Evolutionary conservation across 2,329 filamentous ascomycete species (phyloP), one percentile per base, ranked within the genome.

Genomic region (Paecilomyces formosus): DNA sequence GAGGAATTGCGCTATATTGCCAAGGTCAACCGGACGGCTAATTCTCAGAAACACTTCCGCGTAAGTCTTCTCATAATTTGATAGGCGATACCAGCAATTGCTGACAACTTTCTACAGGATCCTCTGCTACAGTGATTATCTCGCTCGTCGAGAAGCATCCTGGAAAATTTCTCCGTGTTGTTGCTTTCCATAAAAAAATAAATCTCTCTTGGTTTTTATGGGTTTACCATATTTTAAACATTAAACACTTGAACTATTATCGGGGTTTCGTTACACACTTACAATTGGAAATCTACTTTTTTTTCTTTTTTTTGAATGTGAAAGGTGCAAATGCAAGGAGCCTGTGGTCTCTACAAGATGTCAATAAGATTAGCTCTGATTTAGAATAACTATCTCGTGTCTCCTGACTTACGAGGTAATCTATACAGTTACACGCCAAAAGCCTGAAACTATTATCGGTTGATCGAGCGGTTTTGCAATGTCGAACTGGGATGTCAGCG

Each of bases 21-120:
- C 76, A 82, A 83, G 31, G 82, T 91, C 68, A 87, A 93, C 69
- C 88, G 85, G 78, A 83, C 83, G 67, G 81, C 78, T 61, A 96
- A 97, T 76, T 83, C 83, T 79, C 90, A 95, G 73, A 88, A 88
- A 76, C 86, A 89, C 72, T 89, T 82, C 80, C 80, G 86, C 69
- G 82, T 82, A 76, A 75, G 80, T 76, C 55, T 60, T 35, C 21
- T 13, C 9, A 15, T 28, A 63, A 28, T 54, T 18, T 18, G 11
- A 54, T 24, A 13, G 49, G 39, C 39, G 39, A 13, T 1, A n/a
- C 57, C 13, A 30, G 52, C 30, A 31, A 31, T 57, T 22, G 35
- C 66, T 71, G 66, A 71, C 56, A 21, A 50, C 39, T 22, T 22
- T 30, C 13, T 15, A 30, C 61, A 79, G 73, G 83, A 85, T 69